These are phyloP conservation scores for Vitis rupestris DNA, from an alignment of 164 flowering plant genomes.

Conservation along the genomic window DNA sequence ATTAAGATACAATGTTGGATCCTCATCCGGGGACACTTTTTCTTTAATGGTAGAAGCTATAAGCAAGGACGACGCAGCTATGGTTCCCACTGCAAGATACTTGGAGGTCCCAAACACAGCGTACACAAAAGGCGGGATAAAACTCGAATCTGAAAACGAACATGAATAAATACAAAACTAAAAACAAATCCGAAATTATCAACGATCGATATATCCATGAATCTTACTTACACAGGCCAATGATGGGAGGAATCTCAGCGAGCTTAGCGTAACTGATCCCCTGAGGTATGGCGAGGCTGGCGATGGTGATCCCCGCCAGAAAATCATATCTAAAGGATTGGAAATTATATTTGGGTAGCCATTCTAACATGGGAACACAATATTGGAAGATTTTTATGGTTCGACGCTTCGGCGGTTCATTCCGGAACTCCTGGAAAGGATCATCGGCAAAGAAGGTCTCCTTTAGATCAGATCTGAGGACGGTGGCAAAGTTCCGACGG, in stretches of 20 bases:
- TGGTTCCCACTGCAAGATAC: constrained; percentile 62
- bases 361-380: constrained; percentile 62
- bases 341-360: constrained; percentile 55
- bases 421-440: constrained; percentile 47
- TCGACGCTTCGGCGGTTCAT: constrained; percentile 11
- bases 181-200: neutral
- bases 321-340: constrained; percentile 38
- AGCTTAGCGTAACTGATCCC: constrained; percentile 82
- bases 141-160: constrained; percentile 54
- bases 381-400: constrained; percentile 36
- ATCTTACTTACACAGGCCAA: constrained; percentile 58
- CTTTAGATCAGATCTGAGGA: constrained; percentile 38
- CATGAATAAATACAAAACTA: neutral
- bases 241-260: constrained; percentile 51
- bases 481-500: constrained; percentile 32
- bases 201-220: too few species aligned
- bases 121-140: constrained; percentile 67
- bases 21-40: constrained; percentile 19
- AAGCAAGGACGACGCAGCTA: constrained; percentile 59
- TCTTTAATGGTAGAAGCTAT: constrained; percentile 62
- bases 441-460: constrained; percentile 82
- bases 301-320: constrained; percentile 70
- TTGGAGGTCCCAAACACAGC: constrained; percentile 62
- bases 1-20: constrained; percentile 41
- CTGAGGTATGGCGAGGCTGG: constrained; percentile 76